Percentiles rank a stretch among this genome's conserved stretches.
These are phyloP conservation scores for Ogataea naganishii DNA, from an alignment of 805 yeast genomes.

Conservation along the genomic window DNA sequence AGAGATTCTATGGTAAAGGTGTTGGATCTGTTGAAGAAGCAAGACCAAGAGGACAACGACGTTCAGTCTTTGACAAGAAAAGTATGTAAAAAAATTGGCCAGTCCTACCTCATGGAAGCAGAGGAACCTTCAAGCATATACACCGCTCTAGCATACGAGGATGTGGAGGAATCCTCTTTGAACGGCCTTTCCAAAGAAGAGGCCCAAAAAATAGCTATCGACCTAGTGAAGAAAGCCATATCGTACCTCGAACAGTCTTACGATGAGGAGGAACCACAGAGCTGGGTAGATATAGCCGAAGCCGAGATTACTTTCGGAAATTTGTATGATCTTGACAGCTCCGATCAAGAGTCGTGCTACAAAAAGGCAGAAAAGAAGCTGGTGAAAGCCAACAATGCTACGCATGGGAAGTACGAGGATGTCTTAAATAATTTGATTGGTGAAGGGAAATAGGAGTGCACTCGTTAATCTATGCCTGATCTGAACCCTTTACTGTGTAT, in stretches of 20 bases:
- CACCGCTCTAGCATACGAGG: slow-evolving; percentile 51
- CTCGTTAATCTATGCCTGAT: too few relatives aligned
- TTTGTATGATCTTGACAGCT: slow-evolving; percentile 52
- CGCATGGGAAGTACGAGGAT: slow-evolving; percentile 66
- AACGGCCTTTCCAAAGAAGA: too few relatives aligned
- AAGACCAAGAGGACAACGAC: not conserved
- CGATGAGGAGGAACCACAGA: slow-evolving; percentile 65
- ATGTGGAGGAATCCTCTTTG: slow-evolving; percentile 37
- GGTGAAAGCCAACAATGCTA: slow-evolving; percentile 67
- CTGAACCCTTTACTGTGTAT: too few relatives aligned
- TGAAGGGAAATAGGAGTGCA: slow-evolving; percentile 2
- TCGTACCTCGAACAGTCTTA: slow-evolving; percentile 49
- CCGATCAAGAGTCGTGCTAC: slow-evolving; percentile 62
- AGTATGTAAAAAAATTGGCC: slow-evolving; percentile 48
- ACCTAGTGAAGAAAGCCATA: slow-evolving; percentile 44
- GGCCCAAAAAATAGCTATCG: slow-evolving; percentile 43
- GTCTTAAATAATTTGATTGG: slow-evolving; percentile 45
- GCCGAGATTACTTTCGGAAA: slow-evolving; percentile 77
- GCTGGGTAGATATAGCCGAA: slow-evolving; percentile 82
- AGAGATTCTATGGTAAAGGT: slow-evolving; percentile 31
- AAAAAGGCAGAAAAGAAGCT: slow-evolving; percentile 60
- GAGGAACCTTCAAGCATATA: slow-evolving; percentile 50
- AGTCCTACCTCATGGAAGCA: slow-evolving; percentile 54
- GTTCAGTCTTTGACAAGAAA: slow-evolving; percentile 5
- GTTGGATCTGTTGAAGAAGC: slow-evolving; percentile 22